Evolutionary conservation across 352 stramenopile species (phyloP).

Genomic region (Stephanocyclus meneghinianus): DNA sequence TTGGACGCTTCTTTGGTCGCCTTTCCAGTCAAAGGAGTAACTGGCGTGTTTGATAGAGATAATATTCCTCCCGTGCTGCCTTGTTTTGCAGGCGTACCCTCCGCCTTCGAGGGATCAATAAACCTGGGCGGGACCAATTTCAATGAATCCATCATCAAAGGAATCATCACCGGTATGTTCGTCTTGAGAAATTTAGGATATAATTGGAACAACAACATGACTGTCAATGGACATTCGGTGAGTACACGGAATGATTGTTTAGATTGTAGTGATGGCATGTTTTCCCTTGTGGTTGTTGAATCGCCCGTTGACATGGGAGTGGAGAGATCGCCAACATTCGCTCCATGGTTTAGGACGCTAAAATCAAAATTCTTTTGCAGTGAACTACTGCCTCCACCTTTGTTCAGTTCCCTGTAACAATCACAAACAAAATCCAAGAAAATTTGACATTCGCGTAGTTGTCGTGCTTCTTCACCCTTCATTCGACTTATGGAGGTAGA

Average conservation of each 20-base stretch:
- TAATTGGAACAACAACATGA: slow-evolving; percentile 98
- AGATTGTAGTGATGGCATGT: slow-evolving; percentile 32
- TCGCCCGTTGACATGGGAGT: not conserved
- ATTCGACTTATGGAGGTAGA: not conserved
- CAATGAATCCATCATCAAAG: slow-evolving; percentile 95
- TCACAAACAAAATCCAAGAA: slow-evolving; percentile 40
- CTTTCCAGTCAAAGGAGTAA: slow-evolving; percentile 3
- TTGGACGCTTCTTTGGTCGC: not conserved
- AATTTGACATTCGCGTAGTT: slow-evolving; percentile 34
- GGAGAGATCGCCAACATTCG: not conserved
- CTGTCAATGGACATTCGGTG: slow-evolving; percentile 94
- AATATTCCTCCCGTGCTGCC: not conserved
- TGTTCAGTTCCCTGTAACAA: slow-evolving; percentile 32
- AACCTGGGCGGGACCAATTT: slow-evolving; percentile 83
- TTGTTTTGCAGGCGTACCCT: slow-evolving; percentile 1
- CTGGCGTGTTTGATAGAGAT: slow-evolving; percentile 1
- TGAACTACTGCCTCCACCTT: slow-evolving; percentile 1
- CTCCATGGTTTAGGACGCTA: not conserved
- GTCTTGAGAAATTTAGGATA: slow-evolving; percentile 93
- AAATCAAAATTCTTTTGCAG: slow-evolving; percentile 30
- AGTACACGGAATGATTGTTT: slow-evolving; percentile 85
- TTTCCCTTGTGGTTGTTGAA: slow-evolving; percentile 10
- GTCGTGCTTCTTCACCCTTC: slow-evolving; percentile 7
- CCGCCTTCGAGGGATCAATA: not conserved
- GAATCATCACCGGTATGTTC: slow-evolving; percentile 92